phyloP scores from a whole-genome alignment of 2,329 filamentous ascomycete species.

The Diaporthe sp. region DNA sequence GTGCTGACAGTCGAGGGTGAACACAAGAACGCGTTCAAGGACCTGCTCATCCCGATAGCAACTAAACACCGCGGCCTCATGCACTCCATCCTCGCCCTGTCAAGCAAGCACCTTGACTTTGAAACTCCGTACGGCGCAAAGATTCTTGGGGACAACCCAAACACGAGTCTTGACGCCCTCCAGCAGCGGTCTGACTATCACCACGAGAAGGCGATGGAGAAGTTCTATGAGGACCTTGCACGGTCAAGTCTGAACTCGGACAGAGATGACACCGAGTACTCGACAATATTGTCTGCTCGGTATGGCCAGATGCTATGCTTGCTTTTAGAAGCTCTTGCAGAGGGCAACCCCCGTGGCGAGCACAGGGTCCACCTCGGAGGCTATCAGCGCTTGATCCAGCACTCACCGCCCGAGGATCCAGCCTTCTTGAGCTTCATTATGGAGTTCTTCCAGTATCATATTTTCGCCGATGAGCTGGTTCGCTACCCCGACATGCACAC shows the following conservation, averaged over 20 bases:
- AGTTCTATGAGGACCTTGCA: slow-evolving; percentile 63
- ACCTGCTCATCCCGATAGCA: slow-evolving; percentile 86
- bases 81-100: slow-evolving; percentile 89
- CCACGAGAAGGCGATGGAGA: slow-evolving; percentile 67
- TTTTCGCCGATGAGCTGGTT: slow-evolving; percentile 74
- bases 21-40: slow-evolving; percentile 86
- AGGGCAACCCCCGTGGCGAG: slow-evolving; percentile 72
- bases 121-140: slow-evolving; percentile 69
- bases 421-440: slow-evolving; percentile 76
- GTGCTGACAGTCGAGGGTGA: slow-evolving; percentile 87
- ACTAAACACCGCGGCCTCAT: slow-evolving; percentile 85
- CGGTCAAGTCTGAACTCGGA: slow-evolving; percentile 52
- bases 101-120: slow-evolving; percentile 81
- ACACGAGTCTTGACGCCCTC: slow-evolving; percentile 62
- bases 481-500: slow-evolving; percentile 59
- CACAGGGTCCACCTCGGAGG: slow-evolving; percentile 85
- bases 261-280: slow-evolving; percentile 59
- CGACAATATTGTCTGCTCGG: slow-evolving; percentile 65
- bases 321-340: slow-evolving; percentile 69
- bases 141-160: slow-evolving; percentile 64
- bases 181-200: slow-evolving; percentile 68
- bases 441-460: slow-evolving; percentile 90
- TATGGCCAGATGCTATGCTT: slow-evolving; percentile 76
- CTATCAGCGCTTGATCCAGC: slow-evolving; percentile 79
- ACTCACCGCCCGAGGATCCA: slow-evolving; percentile 72